These are phyloP conservation scores for Tuber borchii DNA, from an alignment of 495 filamentous ascomycete genomes.

Conservation along the genomic window DNA sequence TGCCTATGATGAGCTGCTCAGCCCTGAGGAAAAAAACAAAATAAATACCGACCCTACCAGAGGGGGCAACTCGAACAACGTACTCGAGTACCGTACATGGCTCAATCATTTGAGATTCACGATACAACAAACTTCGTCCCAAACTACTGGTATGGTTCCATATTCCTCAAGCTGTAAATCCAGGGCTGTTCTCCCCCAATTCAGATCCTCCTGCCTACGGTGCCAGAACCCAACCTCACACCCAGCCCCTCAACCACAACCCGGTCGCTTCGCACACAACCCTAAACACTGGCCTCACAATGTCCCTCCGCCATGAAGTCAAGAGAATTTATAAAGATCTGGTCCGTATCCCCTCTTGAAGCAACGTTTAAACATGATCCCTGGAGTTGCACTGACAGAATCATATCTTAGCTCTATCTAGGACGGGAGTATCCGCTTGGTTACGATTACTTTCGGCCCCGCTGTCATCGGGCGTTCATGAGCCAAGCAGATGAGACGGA, in stretches of 20 bases:
- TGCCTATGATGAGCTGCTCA: background rate
- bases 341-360: conserved; percentile 45
- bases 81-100: no score
- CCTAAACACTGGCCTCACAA: conserved; percentile 11
- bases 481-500: conserved; percentile 63
- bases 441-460: conserved; percentile 70
- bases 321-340: conserved; percentile 79
- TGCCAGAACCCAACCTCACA: background rate
- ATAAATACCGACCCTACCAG: background rate
- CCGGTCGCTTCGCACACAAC: background rate
- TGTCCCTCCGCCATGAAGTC: conserved; percentile 66
- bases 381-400: conserved; percentile 15
- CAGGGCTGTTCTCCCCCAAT: conserved; percentile 10
- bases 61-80: background rate
- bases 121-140: background rate
- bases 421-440: conserved; percentile 84
- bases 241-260: background rate
- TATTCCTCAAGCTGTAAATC: background rate
- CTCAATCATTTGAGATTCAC: background rate
- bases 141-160: no score
- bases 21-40: background rate
- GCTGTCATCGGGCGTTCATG: conserved; percentile 78
- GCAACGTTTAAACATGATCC: background rate
- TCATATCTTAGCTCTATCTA: conserved; percentile 52
- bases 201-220: background rate